Base-by-base conservation (phyloP, 805 yeast species). In the Pichia paraexigua region DNA sequence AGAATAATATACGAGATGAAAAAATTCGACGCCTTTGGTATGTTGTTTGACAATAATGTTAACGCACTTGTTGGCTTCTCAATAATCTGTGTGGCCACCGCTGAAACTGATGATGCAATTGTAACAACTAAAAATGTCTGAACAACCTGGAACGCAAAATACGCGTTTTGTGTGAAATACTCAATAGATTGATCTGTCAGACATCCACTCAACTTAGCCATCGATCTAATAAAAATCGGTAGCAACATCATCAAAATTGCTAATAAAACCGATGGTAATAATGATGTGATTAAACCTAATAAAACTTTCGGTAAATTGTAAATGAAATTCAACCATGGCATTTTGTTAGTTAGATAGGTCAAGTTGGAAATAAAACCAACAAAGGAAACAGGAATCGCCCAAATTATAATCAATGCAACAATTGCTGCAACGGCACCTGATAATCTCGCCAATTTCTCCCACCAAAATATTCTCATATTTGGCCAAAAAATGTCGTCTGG, bases 341-440 rank as follows among this genome's bases (percentile, higher is more conserved):
- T 59, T 56, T 78, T 77, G 52, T 80, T 72, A 8, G 83, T 83
- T 60, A 85, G 71, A 58, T 76, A 76, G 20, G 83, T 78, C 56
- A 85, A 68, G 61, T 85, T 85, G 3, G 91, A 84, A 52, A 85
- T 72, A 61, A 82, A 63, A 76, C 91, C 91, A 46, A 85, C 89
- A 64, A 85, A 81, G 3, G 91, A 84, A 41, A 84, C 89, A 15
- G 92, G 92, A 56, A 85, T 68, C 51, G 91, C 76, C 95, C 95
- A 86, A 58, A 82, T 70, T 30, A 81, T 62, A 48, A 84, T 72
- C 43, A 83, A 60, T 1, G 82, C 86, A 22, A 69, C 59, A 50
- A 85, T 77, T 2, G 79, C 80, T 17, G 78, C 71, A 37, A 69
- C 51, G 0, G 91, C 80, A 49, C 74, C 73, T 27, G 74, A 64